phyloP scores from a whole-genome alignment of 2,329 filamentous ascomycete genomes.

The Septoria linicola region DNA sequence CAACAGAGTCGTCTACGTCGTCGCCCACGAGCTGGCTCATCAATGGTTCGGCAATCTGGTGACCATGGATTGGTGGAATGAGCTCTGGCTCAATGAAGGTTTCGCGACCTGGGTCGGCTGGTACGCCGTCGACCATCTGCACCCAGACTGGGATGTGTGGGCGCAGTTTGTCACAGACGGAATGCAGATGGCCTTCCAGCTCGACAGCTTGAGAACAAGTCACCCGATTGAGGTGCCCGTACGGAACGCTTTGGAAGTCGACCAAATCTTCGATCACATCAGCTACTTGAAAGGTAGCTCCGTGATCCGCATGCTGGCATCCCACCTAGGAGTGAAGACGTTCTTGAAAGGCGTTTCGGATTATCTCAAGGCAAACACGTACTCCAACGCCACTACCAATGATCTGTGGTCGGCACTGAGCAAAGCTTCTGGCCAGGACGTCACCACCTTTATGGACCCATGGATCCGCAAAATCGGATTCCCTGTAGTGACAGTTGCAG shows the following conservation, averaged over 20 bases:
- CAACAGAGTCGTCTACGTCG: slow-evolving; percentile 92
- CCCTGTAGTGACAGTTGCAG: slow-evolving; percentile 81
- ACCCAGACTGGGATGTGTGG: slow-evolving; percentile 98
- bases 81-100: slow-evolving; percentile 84
- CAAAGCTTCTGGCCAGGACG: slow-evolving; percentile 82
- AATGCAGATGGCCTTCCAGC: slow-evolving; percentile 84
- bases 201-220: slow-evolving; percentile 86
- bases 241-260: slow-evolving; percentile 87
- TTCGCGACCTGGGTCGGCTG: slow-evolving; percentile 99
- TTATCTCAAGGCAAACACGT: slow-evolving; percentile 85
- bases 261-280: slow-evolving; percentile 97
- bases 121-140: slow-evolving; percentile 84
- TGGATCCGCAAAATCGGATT: slow-evolving; percentile 98
- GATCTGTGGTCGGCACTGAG: slow-evolving; percentile 88
- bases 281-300: slow-evolving; percentile 96
- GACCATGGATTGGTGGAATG: slow-evolving; percentile 84
- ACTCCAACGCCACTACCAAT: slow-evolving; percentile 85
- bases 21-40: slow-evolving; percentile 95
- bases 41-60: slow-evolving; percentile 96
- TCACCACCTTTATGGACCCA: slow-evolving; percentile 82
- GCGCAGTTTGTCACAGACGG: slow-evolving; percentile 94
- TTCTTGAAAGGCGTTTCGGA: slow-evolving; percentile 88
- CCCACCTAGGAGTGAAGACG: slow-evolving; percentile 79
- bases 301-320: slow-evolving; percentile 92
- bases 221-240: slow-evolving; percentile 97